These are phyloP conservation scores for Calendula officinalis DNA, from an alignment of 129 eudicot genomes.

Conservation along the genomic window DNA sequence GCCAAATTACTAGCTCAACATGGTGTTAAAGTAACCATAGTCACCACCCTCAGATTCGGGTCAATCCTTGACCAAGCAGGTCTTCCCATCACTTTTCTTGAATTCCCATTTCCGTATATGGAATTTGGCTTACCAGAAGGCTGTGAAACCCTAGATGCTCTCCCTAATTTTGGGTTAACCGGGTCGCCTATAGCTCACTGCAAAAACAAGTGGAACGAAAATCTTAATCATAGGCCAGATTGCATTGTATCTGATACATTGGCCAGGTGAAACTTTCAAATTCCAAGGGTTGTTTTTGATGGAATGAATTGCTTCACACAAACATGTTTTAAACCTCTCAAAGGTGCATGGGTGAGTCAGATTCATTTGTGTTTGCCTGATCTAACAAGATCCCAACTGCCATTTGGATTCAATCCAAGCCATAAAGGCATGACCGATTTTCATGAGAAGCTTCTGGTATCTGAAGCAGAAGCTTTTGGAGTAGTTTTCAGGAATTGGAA, in stretches of 20 bases:
- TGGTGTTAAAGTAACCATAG: conserved; percentile 38
- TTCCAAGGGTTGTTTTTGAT: conserved; percentile 59
- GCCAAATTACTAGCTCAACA: conserved; percentile 44
- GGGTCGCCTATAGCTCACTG: conserved; percentile 23
- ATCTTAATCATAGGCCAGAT: conserved; percentile 32
- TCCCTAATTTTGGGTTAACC: conserved; percentile 26
- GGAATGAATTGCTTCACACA: conserved; percentile 60
- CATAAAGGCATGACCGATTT: not conserved
- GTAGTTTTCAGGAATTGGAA: conserved; percentile 48
- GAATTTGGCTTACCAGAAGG: conserved; percentile 62
- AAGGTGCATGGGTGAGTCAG: conserved; percentile 28
- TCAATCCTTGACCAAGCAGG: conserved; percentile 40
- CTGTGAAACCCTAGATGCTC: conserved; percentile 47
- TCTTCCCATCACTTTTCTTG: conserved; percentile 36
- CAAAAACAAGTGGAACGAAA: conserved; percentile 30
- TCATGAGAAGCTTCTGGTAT: conserved; percentile 12
- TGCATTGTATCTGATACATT: conserved; percentile 49
- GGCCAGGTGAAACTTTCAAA: conserved; percentile 48
- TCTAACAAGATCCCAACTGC: conserved; percentile 45
- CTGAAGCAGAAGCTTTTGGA: conserved; percentile 37
- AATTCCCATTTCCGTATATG: conserved; percentile 35
- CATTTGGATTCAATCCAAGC: conserved; percentile 26
- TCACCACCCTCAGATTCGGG: conserved; percentile 41
- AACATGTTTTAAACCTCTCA: conserved; percentile 25
- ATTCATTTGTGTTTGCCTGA: conserved; percentile 50